A percentile compares a stretch with the other conserved stretches of the same genome.
These are phyloP conservation scores for Ganoderma leucocontextum DNA, from an alignment of 1,284 basidiomycete genomes.

Conservation along the genomic window DNA sequence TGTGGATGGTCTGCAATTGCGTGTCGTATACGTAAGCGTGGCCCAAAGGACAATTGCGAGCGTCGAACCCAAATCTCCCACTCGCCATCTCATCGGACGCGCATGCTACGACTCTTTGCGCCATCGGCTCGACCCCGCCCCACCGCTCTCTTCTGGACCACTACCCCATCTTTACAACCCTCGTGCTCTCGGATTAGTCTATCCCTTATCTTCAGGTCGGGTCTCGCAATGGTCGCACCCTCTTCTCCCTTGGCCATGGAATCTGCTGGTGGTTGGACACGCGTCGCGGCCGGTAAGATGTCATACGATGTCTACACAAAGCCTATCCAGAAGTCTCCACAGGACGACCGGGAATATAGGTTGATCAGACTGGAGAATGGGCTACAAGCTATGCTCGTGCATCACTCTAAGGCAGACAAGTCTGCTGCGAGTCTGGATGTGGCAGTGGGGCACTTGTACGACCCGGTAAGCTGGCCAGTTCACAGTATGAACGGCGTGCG, in stretches of 20 bases:
- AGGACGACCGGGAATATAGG: slow-evolving; percentile 83
- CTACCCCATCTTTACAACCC: background rate
- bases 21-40: slow-evolving; percentile 24
- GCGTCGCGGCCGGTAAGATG: slow-evolving; percentile 30
- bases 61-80: slow-evolving; percentile 15
- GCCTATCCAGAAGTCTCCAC: slow-evolving; percentile 77
- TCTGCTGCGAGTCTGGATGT: slow-evolving; percentile 96
- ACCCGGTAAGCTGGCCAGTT: slow-evolving; percentile 72
- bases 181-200: slow-evolving; percentile 9
- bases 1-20: slow-evolving; percentile 12
- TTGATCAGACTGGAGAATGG: slow-evolving; percentile 90
- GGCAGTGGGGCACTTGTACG: slow-evolving; percentile 92
- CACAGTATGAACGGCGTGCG: too few relatives aligned
- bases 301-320: slow-evolving; percentile 60
- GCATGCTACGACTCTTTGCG: slow-evolving; percentile 30
- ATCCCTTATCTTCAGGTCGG: slow-evolving; percentile 14
- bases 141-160: slow-evolving; percentile 14
- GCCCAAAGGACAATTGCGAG: slow-evolving; percentile 15
- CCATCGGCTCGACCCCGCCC: slow-evolving; percentile 25
- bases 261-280: slow-evolving; percentile 35
- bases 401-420: slow-evolving; percentile 92
- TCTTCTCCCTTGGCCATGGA: slow-evolving; percentile 10
- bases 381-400: slow-evolving; percentile 86
- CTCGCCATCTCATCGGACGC: slow-evolving; percentile 16
- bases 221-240: slow-evolving; percentile 29